Conservation (phyloP, 768 basidiomycete species). For the Lactarius vividus region DNA sequence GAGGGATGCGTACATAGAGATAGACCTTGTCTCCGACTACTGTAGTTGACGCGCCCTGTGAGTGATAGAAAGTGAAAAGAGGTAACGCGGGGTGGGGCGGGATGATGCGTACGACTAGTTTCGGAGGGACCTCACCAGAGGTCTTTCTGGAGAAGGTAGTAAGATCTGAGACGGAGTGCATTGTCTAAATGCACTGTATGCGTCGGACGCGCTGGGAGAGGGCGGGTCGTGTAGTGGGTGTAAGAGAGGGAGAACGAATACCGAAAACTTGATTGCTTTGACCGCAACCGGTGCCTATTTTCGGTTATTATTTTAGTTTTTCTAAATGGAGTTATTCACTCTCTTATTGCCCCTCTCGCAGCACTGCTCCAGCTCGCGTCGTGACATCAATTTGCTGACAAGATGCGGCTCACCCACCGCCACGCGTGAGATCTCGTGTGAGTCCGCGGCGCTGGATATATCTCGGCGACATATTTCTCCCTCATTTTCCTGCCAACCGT, state of each 20-base stretch:
- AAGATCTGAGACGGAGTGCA: slow-evolving; percentile 87
- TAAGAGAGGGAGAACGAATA: neutral
- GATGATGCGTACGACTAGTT: slow-evolving; percentile 67
- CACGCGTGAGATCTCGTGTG: neutral
- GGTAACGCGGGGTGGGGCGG: neutral
- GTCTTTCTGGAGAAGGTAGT: slow-evolving; percentile 84
- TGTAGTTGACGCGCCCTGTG: slow-evolving; percentile 85
- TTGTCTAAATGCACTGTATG: slow-evolving; percentile 27
- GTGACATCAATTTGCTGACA: neutral
- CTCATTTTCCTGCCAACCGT: neutral
- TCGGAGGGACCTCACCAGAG: slow-evolving; percentile 81
- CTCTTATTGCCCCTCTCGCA: neutral
- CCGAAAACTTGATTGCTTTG: neutral
- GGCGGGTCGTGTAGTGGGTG: neutral
- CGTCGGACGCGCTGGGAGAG: neutral
- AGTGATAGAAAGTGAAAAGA: slow-evolving; percentile 10
- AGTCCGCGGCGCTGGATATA: neutral
- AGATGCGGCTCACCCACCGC: neutral
- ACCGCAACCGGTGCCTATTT: neutral
- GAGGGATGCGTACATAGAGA: slow-evolving; percentile 63
- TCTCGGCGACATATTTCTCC: neutral
- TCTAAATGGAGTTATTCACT: neutral
- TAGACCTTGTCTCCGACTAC: slow-evolving; percentile 86
- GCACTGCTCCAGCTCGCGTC: neutral
- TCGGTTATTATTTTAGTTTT: neutral